These are phyloP conservation scores for Apiotrichum porosum DNA, from an alignment of 1,284 basidiomycete genomes.

Conservation along the genomic window DNA sequence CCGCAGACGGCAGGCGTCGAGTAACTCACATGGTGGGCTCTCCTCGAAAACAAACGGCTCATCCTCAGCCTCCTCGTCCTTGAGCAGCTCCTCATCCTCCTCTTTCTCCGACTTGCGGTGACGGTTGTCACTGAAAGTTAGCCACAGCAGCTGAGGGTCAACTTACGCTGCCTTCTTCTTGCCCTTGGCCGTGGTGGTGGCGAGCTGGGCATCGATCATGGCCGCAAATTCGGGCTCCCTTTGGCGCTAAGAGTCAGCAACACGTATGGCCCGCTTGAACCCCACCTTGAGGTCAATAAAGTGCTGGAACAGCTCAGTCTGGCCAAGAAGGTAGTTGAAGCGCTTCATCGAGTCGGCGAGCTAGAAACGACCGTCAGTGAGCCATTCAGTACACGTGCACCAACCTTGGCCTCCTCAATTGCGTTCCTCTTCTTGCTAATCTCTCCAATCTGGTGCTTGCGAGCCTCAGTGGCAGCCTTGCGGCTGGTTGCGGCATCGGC, in stretches of 20 bases:
- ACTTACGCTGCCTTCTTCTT: slow-evolving; percentile 67
- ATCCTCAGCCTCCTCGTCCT: slow-evolving; percentile 74
- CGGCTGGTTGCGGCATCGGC: slow-evolving; percentile 28
- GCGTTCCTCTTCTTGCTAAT: slow-evolving; percentile 41
- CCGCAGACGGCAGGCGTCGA: no score
- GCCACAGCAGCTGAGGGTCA: not conserved
- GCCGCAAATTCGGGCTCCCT: slow-evolving; percentile 92
- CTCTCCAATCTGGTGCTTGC: slow-evolving; percentile 40
- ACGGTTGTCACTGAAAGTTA: slow-evolving; percentile 59
- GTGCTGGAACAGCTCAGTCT: slow-evolving; percentile 93
- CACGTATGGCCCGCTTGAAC: no score
- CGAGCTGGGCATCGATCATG: slow-evolving; percentile 64
- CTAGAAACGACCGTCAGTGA: slow-evolving; percentile 53
- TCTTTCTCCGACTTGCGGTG: slow-evolving; percentile 97
- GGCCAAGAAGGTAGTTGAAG: slow-evolving; percentile 88
- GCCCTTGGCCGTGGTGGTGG: slow-evolving; percentile 65
- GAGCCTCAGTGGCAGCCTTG: slow-evolving; percentile 39
- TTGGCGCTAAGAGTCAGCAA: no score
- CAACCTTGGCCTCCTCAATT: slow-evolving; percentile 46
- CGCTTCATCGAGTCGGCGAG: slow-evolving; percentile 90
- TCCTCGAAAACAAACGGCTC: slow-evolving; percentile 88
- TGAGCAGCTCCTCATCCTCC: slow-evolving; percentile 91
- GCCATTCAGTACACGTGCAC: slow-evolving; percentile 2
- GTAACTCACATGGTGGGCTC: slow-evolving; percentile 72
- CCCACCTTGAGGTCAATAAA: slow-evolving; percentile 88